Evolutionary conservation across 768 basidiomycete species (phyloP).

Genomic region (Mycena alexandri): DNA sequence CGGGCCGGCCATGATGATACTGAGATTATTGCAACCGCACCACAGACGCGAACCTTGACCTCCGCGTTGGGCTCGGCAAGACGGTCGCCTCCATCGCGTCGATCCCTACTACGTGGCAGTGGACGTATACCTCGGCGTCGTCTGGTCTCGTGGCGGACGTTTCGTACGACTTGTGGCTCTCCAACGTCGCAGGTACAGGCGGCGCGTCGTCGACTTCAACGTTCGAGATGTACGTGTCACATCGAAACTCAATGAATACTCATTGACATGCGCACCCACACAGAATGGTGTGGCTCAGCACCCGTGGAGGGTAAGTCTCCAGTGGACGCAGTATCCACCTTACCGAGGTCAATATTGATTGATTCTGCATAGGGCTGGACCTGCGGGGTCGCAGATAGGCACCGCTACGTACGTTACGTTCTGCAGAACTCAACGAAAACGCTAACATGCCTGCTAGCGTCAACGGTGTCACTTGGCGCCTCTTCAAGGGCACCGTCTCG

Average conservation of each 20-base stretch:
- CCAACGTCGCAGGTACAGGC: conserved; percentile 40
- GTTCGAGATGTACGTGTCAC: conserved; percentile 46
- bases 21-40: background rate
- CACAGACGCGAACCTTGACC: conserved; percentile 50
- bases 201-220: conserved; percentile 48
- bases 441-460: conserved; percentile 29
- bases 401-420: conserved; percentile 38
- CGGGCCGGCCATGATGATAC: background rate
- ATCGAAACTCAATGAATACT: background rate
- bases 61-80: conserved; percentile 46
- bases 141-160: conserved; percentile 51
- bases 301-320: conserved; percentile 46
- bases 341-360: too few relatives aligned
- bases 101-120: conserved; percentile 49
- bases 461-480: conserved; percentile 47
- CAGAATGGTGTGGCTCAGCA: conserved; percentile 53
- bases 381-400: conserved; percentile 50
- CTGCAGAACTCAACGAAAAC: background rate
- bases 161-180: conserved; percentile 53
- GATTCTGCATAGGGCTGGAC: conserved; percentile 41
- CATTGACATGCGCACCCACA: background rate
- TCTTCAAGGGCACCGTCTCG: conserved; percentile 49
- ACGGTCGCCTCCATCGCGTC: conserved; percentile 41
- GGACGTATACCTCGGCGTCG: conserved; percentile 48
- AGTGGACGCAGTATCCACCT: background rate